Conservation (phyloP, 345 rosid species). For the Zanthoxylum bungeanum region DNA sequence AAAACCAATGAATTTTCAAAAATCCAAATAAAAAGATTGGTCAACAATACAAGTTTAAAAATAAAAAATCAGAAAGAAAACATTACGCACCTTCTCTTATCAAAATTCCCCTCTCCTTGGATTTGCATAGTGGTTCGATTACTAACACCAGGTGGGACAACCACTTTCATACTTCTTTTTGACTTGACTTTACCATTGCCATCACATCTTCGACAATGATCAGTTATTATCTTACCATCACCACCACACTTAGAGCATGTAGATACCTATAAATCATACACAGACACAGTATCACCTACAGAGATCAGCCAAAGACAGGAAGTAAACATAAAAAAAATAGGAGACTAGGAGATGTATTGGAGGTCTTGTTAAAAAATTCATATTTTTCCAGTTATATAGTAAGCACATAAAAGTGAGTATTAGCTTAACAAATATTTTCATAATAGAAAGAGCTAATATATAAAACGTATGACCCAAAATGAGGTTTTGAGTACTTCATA, state of each 20-base stretch:
- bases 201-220: constrained; percentile 56
- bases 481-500: no score
- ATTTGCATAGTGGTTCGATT: constrained; percentile 72
- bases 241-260: constrained; percentile 84
- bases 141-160: constrained; percentile 76
- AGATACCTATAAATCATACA: constrained; percentile 61
- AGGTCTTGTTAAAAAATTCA: not conserved
- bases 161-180: constrained; percentile 48
- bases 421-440: no score
- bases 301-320: constrained; percentile 14
- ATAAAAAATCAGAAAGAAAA: not conserved
- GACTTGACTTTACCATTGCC: constrained; percentile 65
- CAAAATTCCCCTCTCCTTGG: constrained; percentile 66
- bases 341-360: not conserved
- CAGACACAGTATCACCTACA: constrained; percentile 11
- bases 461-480: no score
- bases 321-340: constrained; percentile 6
- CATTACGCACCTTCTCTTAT: constrained; percentile 55
- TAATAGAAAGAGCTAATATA: no score
- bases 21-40: not conserved
- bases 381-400: no score
- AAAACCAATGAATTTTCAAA: not conserved
- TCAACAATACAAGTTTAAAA: not conserved
- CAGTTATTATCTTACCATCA: constrained; percentile 73
- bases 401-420: no score